phyloP scores from a whole-genome alignment of 768 basidiomycete genomes.

The Boletus barrowsii region DNA sequence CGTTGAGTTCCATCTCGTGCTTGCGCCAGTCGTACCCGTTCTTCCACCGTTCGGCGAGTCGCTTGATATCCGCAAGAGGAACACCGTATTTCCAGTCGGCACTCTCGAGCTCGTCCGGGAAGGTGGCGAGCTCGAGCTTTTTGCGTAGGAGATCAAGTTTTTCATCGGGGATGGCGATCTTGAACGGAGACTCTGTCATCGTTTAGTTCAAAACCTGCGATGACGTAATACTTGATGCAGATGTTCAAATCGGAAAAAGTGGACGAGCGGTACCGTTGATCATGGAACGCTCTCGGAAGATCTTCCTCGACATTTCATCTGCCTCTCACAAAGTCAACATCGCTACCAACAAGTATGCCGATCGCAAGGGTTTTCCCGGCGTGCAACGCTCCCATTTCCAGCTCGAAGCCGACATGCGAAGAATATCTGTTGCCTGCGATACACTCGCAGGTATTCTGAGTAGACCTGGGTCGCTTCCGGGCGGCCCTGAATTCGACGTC shows the following conservation, averaged over 20 bases:
- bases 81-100: conserved; percentile 51
- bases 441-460: not conserved
- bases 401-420: conserved; percentile 5
- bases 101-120: conserved; percentile 60
- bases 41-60: conserved; percentile 50
- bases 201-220: no score
- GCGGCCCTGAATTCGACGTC: not conserved
- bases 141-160: conserved; percentile 38
- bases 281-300: conserved; percentile 7
- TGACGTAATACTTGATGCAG: no score
- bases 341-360: not conserved
- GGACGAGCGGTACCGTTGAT: no score
- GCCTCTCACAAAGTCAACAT: not conserved
- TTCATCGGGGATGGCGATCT: conserved; percentile 43
- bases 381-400: not conserved
- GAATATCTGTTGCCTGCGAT: conserved; percentile 5
- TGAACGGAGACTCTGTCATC: conserved; percentile 42
- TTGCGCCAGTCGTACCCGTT: conserved; percentile 55
- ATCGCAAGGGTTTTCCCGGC: not conserved
- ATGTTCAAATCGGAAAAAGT: no score
- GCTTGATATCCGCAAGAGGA: conserved; percentile 47
- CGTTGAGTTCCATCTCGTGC: conserved; percentile 49
- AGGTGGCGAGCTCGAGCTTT: conserved; percentile 46
- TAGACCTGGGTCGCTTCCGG: no score
- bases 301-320: conserved; percentile 1